Evolutionary conservation across 2,329 filamentous ascomycete genomes (phyloP).

Genomic region (Ramularia collo-cygni): DNA sequence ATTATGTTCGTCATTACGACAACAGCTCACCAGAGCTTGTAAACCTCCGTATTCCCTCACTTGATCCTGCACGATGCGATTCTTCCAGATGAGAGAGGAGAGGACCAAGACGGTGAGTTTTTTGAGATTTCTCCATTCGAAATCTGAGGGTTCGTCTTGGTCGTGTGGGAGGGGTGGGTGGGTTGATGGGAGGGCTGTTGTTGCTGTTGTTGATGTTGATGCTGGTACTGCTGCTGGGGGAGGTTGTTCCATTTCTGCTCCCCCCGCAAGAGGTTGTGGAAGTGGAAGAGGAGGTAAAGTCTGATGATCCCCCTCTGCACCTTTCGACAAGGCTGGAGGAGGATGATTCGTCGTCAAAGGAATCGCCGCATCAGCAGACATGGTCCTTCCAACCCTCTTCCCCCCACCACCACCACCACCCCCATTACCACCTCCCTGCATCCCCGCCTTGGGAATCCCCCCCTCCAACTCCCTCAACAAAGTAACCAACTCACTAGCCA

Average conservation of each 20-base stretch:
- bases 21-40: constrained; percentile 81
- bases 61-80: constrained; percentile 76
- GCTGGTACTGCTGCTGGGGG: constrained; percentile 7
- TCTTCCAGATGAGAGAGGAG: constrained; percentile 82
- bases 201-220: constrained; percentile 2
- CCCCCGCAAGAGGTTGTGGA: too few relatives aligned
- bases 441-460: constrained; percentile 70
- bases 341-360: constrained; percentile 13
- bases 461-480: constrained; percentile 81
- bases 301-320: too few relatives aligned
- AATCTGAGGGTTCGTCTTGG: constrained; percentile 59
- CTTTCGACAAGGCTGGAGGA: constrained; percentile 34
- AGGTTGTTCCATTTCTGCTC: constrained; percentile 39
- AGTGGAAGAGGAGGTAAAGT: too few relatives aligned
- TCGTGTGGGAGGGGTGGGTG: constrained; percentile 30
- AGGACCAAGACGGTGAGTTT: constrained; percentile 87
- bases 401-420: too few relatives aligned
- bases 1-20: constrained; percentile 85
- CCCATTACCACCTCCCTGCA: too few relatives aligned
- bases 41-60: constrained; percentile 80
- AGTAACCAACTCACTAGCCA: constrained; percentile 80
- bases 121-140: constrained; percentile 78
- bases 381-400: constrained; percentile 4
- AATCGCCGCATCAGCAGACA: constrained; percentile 5
- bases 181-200: constrained; percentile 20